phyloP scores from a whole-genome alignment of 2,329 filamentous ascomycete genomes.

The Ophiostoma tasmaniense region DNA sequence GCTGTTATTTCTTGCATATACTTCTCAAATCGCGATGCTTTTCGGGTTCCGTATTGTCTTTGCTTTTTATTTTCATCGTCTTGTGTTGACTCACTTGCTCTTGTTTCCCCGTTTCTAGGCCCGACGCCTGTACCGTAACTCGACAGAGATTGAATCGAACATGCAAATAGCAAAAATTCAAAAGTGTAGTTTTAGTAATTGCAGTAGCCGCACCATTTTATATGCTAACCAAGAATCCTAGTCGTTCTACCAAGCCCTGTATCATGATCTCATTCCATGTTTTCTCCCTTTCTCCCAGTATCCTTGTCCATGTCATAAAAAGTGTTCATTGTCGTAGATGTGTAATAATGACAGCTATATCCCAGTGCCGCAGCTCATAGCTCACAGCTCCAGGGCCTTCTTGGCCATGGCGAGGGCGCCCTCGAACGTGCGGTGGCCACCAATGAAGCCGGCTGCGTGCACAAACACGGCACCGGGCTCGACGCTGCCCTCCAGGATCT shows the following conservation, averaged over 20 bases:
- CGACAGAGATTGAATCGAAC: not conserved
- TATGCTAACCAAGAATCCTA: not conserved
- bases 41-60: not conserved
- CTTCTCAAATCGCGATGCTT: not conserved
- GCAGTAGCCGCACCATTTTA: too few species aligned
- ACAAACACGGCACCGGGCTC: constrained; percentile 78
- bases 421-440: constrained; percentile 85
- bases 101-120: not conserved
- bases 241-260: not conserved
- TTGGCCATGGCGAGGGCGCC: constrained; percentile 79
- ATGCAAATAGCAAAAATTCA: not conserved
- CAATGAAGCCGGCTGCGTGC: constrained; percentile 92
- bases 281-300: not conserved
- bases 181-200: not conserved
- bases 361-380: not conserved
- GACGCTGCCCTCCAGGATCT: constrained; percentile 52
- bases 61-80: not conserved
- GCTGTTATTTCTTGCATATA: not conserved
- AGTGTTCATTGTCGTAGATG: not conserved
- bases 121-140: not conserved
- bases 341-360: not conserved
- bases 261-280: not conserved
- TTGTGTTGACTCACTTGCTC: not conserved
- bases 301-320: not conserved
- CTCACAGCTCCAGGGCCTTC: constrained; percentile 53